phyloP scores from a whole-genome alignment of 116 monocot genomes.

The Dioscorea cayenensis region DNA sequence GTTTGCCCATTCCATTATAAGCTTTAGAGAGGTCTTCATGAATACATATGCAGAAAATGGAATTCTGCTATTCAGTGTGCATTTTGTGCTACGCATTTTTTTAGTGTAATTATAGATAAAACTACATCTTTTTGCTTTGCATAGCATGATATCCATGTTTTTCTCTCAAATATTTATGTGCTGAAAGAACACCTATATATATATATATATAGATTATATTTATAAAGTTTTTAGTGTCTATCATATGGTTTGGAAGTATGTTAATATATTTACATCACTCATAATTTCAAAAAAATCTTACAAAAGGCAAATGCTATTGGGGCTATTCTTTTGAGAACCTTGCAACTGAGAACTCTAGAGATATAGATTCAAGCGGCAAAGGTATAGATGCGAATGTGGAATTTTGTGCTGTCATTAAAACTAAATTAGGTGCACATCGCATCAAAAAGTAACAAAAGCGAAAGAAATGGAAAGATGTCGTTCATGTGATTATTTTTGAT shows the following conservation, averaged over 20 bases:
- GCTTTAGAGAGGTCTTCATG: too few species aligned
- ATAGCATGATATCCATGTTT: too few species aligned
- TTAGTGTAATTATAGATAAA: too few species aligned
- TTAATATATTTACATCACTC: not conserved
- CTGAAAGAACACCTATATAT: not conserved
- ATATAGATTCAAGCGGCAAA: constrained; percentile 45
- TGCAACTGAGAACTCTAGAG: constrained; percentile 74
- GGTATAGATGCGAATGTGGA: constrained; percentile 97
- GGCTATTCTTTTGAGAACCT: constrained; percentile 98
- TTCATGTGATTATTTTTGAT: too few species aligned
- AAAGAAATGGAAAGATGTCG: too few species aligned
- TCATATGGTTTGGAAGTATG: not conserved
- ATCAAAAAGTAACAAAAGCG: too few species aligned
- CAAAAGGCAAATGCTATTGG: constrained; percentile 85
- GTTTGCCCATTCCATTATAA: too few species aligned
- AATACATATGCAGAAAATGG: too few species aligned
- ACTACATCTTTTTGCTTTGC: too few species aligned
- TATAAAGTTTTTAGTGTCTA: not conserved
- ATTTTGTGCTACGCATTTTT: too few species aligned
- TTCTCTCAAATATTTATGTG: not conserved
- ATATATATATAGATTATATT: not conserved
- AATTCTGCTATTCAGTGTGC: too few species aligned
- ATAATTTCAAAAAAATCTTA: not conserved
- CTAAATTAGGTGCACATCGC: constrained; percentile 95
- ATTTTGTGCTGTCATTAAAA: constrained; percentile 92